A percentile compares a stretch with the other conserved stretches of the same genome.
Conservation (phyloP, 1,139 yeast genomes). For the Chernovozyma aurita region DNA sequence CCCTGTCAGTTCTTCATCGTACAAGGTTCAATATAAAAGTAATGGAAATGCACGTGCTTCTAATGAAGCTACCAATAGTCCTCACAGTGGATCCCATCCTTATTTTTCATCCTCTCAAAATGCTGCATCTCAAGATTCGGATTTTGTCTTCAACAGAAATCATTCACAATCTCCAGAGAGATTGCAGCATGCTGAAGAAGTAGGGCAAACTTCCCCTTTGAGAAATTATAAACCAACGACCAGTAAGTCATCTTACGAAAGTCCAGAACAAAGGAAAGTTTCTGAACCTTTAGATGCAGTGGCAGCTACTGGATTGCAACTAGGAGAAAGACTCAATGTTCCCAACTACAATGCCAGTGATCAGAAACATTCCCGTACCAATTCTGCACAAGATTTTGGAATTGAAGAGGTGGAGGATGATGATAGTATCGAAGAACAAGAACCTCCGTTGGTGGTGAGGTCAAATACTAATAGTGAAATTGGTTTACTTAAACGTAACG, state of each 20-base stretch:
- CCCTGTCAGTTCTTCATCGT: background rate
- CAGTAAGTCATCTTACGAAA: slow-evolving; percentile 1
- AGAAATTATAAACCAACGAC: slow-evolving; percentile 16
- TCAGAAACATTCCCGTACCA: background rate
- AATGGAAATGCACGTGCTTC: background rate
- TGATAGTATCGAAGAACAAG: slow-evolving; percentile 17
- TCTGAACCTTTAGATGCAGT: slow-evolving; percentile 25
- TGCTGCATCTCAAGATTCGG: slow-evolving; percentile 6
- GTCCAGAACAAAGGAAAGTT: slow-evolving; percentile 11
- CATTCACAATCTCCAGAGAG: slow-evolving; percentile 15
- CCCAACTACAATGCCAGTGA: background rate
- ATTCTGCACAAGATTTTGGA: slow-evolving; percentile 29
- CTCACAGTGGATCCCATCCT: background rate
- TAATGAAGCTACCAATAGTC: background rate
- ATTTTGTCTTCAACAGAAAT: slow-evolving; percentile 22
- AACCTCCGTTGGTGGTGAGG: slow-evolving; percentile 4
- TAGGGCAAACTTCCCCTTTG: slow-evolving; percentile 19
- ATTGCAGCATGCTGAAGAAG: slow-evolving; percentile 17
- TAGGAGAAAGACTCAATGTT: slow-evolving; percentile 7
- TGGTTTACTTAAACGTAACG: background rate
- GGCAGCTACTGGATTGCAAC: slow-evolving; percentile 22
- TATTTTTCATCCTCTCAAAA: background rate
- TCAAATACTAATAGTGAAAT: background rate
- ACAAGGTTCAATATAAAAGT: background rate
- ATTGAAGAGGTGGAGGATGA: slow-evolving; percentile 38